phyloP scores from a whole-genome alignment of 1,139 yeast genomes.

The Kodamaea anthophila region DNA sequence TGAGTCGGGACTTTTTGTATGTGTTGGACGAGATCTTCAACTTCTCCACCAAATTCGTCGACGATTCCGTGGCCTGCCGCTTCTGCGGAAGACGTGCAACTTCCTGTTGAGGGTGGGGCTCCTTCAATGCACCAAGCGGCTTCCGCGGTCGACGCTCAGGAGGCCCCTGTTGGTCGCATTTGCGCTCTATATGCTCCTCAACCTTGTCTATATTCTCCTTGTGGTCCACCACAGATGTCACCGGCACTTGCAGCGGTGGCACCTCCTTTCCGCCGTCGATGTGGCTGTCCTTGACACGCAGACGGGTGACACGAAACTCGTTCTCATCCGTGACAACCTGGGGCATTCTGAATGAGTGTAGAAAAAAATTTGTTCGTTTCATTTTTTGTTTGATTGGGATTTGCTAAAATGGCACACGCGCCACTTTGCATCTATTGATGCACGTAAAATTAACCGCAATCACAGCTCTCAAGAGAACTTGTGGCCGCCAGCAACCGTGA shows the following conservation, averaged over 20 bases:
- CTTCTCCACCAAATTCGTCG: conserved; percentile 44
- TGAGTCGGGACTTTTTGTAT: conserved; percentile 30
- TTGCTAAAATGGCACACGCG: conserved; percentile 2
- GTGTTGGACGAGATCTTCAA: conserved; percentile 17
- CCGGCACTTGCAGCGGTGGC: neutral
- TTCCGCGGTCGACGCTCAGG: conserved; percentile 12
- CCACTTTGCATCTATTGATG: neutral
- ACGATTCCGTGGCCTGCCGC: conserved; percentile 51
- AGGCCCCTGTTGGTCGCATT: too few species aligned
- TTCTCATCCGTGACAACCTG: conserved; percentile 5
- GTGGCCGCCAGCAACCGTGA: conserved; percentile 1
- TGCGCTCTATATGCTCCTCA: too few species aligned
- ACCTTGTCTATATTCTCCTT: neutral
- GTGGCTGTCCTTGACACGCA: conserved; percentile 3
- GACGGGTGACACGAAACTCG: conserved; percentile 3
- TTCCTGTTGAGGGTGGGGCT: conserved; percentile 25
- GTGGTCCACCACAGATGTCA: neutral
- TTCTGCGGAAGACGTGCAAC: conserved; percentile 43
- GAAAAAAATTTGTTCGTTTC: conserved; percentile 5
- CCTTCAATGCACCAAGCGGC: conserved; percentile 32
- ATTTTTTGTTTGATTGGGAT: conserved; percentile 3
- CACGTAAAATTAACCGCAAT: conserved; percentile 1
- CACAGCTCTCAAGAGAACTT: neutral
- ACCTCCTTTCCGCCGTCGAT: neutral
- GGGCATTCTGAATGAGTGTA: conserved; percentile 3